phyloP scores from a whole-genome alignment of 2,329 filamentous ascomycete species.

The Scorias spongiosa region DNA sequence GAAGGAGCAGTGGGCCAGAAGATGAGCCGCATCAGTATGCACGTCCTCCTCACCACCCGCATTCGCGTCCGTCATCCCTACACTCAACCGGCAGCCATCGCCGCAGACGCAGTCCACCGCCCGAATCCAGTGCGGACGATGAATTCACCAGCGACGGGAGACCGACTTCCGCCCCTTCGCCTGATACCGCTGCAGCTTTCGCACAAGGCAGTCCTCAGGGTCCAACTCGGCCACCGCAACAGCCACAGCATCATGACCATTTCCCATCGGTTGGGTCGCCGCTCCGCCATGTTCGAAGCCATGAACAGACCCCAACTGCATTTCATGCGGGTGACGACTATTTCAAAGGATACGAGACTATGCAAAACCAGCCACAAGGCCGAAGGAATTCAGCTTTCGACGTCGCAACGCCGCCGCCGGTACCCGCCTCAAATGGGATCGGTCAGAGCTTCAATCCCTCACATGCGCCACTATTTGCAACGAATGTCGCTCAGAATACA shows the following conservation, averaged over 20 bases:
- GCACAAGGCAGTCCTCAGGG: neutral
- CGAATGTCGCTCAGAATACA: constrained; percentile 24
- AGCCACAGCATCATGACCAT: neutral
- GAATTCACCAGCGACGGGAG: neutral
- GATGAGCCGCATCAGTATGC: constrained; percentile 4
- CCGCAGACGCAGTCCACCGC: constrained; percentile 4
- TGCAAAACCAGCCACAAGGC: neutral
- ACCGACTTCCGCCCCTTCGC: neutral
- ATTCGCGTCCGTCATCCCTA: constrained; percentile 6
- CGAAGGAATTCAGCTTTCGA: constrained; percentile 6
- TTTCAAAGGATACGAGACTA: neutral
- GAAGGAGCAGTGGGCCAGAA: neutral
- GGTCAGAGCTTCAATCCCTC: constrained; percentile 27
- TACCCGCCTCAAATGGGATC: constrained; percentile 7
- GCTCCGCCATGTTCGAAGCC: neutral
- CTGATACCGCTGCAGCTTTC: neutral
- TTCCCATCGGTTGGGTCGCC: neutral
- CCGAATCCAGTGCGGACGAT: neutral
- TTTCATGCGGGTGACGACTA: neutral
- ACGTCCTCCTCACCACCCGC: constrained; percentile 5
- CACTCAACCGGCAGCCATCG: constrained; percentile 4
- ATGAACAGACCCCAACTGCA: neutral
- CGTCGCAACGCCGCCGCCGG: constrained; percentile 8
- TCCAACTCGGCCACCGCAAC: neutral
- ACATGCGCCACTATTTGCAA: constrained; percentile 31